Evolutionary conservation across 106 monocot genomes (phyloP).

Genomic region (Dactylorhiza incarnata): DNA sequence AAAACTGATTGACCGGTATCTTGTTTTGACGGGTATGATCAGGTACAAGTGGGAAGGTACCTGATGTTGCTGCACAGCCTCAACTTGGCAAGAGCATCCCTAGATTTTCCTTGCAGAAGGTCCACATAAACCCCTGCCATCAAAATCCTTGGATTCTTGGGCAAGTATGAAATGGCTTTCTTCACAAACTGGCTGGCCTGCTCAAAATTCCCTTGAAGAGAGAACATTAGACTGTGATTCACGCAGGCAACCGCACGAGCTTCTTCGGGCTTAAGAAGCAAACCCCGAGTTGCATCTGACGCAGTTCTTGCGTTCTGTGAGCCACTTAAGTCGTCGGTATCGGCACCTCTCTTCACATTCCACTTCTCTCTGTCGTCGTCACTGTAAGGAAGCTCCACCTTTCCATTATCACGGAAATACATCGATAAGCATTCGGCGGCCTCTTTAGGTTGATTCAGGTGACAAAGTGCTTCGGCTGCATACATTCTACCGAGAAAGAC

Average conservation of each 20-base stretch:
- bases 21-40: background rate
- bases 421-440: slow-evolving; percentile 58
- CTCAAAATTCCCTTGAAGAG: slow-evolving; percentile 57
- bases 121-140: slow-evolving; percentile 59
- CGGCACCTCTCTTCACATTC: slow-evolving; percentile 25
- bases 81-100: slow-evolving; percentile 58
- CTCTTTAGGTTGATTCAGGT: slow-evolving; percentile 55
- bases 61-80: slow-evolving; percentile 38
- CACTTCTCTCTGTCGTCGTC: slow-evolving; percentile 54
- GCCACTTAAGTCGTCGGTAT: slow-evolving; percentile 48
- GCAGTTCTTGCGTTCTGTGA: slow-evolving; percentile 7
- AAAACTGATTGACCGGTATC: background rate
- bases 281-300: slow-evolving; percentile 10
- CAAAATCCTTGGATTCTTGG: slow-evolving; percentile 55
- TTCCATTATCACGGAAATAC: slow-evolving; percentile 23
- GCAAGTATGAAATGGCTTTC: slow-evolving; percentile 32
- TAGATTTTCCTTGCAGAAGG: slow-evolving; percentile 39
- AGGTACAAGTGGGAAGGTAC: slow-evolving; percentile 11
- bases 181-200: slow-evolving; percentile 37
- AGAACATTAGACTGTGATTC: slow-evolving; percentile 43
- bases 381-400: slow-evolving; percentile 42
- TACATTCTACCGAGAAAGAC: slow-evolving; percentile 62
- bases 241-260: slow-evolving; percentile 45
- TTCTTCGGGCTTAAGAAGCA: slow-evolving; percentile 31
- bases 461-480: slow-evolving; percentile 89